phyloP scores from a whole-genome alignment of 352 stramenopile genomes.

The Phytophthora crassamura region DNA sequence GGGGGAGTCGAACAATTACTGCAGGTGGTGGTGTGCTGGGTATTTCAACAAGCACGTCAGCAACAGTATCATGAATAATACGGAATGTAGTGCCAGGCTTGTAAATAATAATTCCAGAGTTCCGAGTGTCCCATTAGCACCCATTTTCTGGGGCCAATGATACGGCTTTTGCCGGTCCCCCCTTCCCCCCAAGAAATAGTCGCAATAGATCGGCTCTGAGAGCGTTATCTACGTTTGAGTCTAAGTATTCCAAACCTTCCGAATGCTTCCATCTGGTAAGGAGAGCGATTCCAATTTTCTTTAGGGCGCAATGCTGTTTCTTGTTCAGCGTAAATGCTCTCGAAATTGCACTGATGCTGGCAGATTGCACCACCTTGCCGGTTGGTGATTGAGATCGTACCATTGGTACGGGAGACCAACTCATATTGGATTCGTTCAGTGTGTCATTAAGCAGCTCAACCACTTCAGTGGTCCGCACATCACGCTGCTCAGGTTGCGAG shows the following conservation, averaged over 20 bases:
- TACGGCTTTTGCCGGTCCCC: conserved; percentile 3
- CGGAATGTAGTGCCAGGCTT: no score
- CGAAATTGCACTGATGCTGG: no score
- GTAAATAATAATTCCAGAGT: no score
- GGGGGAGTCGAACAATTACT: background rate
- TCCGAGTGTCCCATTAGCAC: no score
- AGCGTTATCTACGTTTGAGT: background rate
- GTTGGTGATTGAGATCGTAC: no score
- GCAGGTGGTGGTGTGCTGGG: background rate
- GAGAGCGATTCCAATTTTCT: background rate
- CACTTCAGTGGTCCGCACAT: background rate
- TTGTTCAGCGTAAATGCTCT: background rate
- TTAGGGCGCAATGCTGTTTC: background rate
- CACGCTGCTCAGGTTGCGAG: background rate
- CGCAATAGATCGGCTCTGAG: conserved; percentile 7
- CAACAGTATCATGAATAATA: no score
- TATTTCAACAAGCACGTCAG: no score
- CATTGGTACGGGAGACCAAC: no score
- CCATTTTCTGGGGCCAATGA: background rate
- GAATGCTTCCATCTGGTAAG: background rate
- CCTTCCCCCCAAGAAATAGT: conserved; percentile 6
- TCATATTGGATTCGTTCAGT: background rate
- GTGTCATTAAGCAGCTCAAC: background rate
- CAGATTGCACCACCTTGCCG: no score
- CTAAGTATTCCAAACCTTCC: background rate